Conservation (phyloP, 257 asterid species). For the Fraxinus anomala region DNA sequence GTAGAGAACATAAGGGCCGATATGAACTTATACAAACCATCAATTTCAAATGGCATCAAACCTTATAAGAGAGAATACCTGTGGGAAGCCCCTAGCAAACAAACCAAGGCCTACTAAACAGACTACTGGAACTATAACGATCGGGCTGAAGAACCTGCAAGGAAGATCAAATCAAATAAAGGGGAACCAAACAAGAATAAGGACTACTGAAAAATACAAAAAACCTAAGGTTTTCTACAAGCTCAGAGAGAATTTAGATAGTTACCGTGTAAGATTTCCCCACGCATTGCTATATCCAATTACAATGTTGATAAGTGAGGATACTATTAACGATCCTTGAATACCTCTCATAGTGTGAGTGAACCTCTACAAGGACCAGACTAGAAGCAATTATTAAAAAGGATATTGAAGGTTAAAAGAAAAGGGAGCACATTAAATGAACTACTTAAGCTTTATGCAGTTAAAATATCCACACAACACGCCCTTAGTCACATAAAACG, state of each 20-base stretch:
- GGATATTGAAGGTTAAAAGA: constrained; percentile 10
- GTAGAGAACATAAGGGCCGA: constrained; percentile 32
- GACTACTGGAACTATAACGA: constrained; percentile 80
- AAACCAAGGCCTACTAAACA: constrained; percentile 89
- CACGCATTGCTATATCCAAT: constrained; percentile 80
- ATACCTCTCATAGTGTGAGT: constrained; percentile 81
- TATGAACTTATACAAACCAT: constrained; percentile 21
- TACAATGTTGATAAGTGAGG: constrained; percentile 77
- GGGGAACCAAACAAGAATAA: constrained; percentile 2
- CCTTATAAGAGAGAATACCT: constrained; percentile 43
- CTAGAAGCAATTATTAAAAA: constrained; percentile 27
- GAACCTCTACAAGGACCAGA: constrained; percentile 72
- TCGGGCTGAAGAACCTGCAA: constrained; percentile 73
- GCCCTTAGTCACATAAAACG: not conserved
- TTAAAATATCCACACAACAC: not conserved
- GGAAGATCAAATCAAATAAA: constrained; percentile 6
- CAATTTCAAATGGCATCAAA: constrained; percentile 2
- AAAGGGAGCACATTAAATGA: constrained; percentile 2
- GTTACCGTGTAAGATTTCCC: constrained; percentile 79
- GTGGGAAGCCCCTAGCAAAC: constrained; percentile 81
- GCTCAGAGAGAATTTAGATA: not conserved
- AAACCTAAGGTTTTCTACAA: not conserved
- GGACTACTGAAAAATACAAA: not conserved
- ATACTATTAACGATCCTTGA: constrained; percentile 91
- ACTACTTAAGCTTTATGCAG: not conserved